Evolutionary conservation across 306 rosid species (phyloP).

Genomic region (Glycine soja): DNA sequence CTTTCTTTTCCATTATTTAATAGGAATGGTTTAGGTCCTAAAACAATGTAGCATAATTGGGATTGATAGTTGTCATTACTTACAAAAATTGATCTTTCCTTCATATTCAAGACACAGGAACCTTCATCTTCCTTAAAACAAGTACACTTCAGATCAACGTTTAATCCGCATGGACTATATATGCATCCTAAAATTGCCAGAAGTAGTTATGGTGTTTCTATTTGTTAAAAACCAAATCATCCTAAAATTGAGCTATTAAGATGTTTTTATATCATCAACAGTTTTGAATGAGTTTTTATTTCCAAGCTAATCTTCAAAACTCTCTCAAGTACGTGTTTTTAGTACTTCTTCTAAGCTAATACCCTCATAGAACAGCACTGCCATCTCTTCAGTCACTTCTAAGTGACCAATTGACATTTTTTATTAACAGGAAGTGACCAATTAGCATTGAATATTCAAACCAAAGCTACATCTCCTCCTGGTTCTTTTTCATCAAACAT

Average conservation of each 20-base stretch:
- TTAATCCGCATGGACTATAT: background rate
- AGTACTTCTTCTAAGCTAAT: background rate
- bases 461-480: slow-evolving; percentile 16
- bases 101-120: background rate
- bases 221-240: background rate
- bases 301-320: background rate
- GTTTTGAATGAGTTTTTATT: background rate
- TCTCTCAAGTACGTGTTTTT: background rate
- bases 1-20: background rate
- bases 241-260: slow-evolving; percentile 13
- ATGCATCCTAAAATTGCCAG: background rate
- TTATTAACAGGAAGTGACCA: too few relatives aligned
- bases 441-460: slow-evolving; percentile 4
- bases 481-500: background rate
- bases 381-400: slow-evolving; percentile 3
- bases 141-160: background rate
- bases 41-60: background rate
- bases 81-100: background rate
- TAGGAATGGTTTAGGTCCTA: background rate
- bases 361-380: background rate
- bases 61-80: background rate
- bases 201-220: background rate
- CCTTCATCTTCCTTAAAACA: slow-evolving; percentile 20
- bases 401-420: background rate
- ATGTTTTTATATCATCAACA: background rate